These are phyloP conservation scores for Pestalotiopsis sp. DNA, from an alignment of 2,329 filamentous ascomycete species.

Conservation along the genomic window DNA sequence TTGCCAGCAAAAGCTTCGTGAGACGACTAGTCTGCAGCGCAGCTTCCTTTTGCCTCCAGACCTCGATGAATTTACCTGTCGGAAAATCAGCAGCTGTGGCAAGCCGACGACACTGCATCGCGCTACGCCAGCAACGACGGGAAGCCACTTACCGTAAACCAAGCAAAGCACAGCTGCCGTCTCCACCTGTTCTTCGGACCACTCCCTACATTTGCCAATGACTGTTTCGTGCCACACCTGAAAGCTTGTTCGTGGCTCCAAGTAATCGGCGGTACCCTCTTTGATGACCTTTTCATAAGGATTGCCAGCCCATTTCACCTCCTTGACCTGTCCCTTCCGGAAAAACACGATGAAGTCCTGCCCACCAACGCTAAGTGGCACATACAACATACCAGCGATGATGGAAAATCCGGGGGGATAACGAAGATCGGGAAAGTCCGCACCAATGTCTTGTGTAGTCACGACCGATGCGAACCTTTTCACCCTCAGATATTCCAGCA, in stretches of 20 bases:
- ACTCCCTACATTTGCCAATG: slow-evolving; percentile 80
- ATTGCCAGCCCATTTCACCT: slow-evolving; percentile 86
- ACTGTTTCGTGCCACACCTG: slow-evolving; percentile 81
- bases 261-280: slow-evolving; percentile 70
- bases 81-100: background rate
- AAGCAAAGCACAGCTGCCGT: slow-evolving; percentile 85
- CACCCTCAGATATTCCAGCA: slow-evolving; percentile 84
- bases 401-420: slow-evolving; percentile 79
- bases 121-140: background rate
- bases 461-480: slow-evolving; percentile 74
- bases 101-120: background rate
- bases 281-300: slow-evolving; percentile 79
- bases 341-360: slow-evolving; percentile 91
- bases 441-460: slow-evolving; percentile 73
- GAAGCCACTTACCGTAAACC: slow-evolving; percentile 70
- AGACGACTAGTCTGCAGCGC: slow-evolving; percentile 81
- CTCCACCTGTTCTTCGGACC: slow-evolving; percentile 87
- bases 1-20: slow-evolving; percentile 77
- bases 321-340: slow-evolving; percentile 72
- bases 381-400: slow-evolving; percentile 79
- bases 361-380: slow-evolving; percentile 76
- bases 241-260: slow-evolving; percentile 81
- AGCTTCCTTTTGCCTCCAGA: slow-evolving; percentile 89
- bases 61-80: slow-evolving; percentile 77
- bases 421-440: slow-evolving; percentile 79